Base-by-base conservation (phyloP, 148 eudicot species). In the Spergularia marina region DNA sequence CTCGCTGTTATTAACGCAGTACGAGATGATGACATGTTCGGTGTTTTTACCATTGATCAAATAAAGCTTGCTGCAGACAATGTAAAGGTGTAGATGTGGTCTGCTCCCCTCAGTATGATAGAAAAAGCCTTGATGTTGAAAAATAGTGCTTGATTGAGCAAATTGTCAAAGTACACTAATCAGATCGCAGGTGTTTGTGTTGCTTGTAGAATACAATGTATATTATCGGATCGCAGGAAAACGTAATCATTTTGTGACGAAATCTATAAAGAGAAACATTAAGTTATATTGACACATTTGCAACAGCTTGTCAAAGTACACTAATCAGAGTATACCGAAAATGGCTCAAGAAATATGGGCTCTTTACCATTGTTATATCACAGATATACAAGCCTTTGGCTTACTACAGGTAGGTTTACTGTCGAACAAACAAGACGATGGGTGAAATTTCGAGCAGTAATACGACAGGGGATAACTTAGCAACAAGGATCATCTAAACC, bases 31-130 rank as follows among this genome's bases (percentile, higher is more conserved):
- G 98, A 90, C 81, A 77, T 88, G 84, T 95, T 95, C 65, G 98
- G 98, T 16, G 72, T 90, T 53, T 95, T 92, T 74, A 89, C 94
- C 3, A 91, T 95, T 53, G 94, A 92, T 62, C 98, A 95, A 82
- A 95, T 95, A 59, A 90, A 87, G 84, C 90, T 85, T 84, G 97
- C 98, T 70, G 98, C 98, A 60, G 82, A 87, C 1, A 84, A 87
- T 76, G 91, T 88, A 73, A 92, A 82, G 87, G 89, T 84, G 68
- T 94, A 72, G 67, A 7, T 13, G 1, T 20, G 55, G 44, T 12
- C 6, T 21, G 7, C 20, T 20, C 3, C 25, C 20, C 11, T n/a
- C 18, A 58, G 49, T 6, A 18, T 11, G 7, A 58, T 58, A 58
- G 62, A 23, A 58, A n/a, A 25, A 58, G 30, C 49, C 49, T 44